Base-by-base conservation (phyloP, 768 basidiomycete genomes). In the Kwoniella dejecticola region DNA sequence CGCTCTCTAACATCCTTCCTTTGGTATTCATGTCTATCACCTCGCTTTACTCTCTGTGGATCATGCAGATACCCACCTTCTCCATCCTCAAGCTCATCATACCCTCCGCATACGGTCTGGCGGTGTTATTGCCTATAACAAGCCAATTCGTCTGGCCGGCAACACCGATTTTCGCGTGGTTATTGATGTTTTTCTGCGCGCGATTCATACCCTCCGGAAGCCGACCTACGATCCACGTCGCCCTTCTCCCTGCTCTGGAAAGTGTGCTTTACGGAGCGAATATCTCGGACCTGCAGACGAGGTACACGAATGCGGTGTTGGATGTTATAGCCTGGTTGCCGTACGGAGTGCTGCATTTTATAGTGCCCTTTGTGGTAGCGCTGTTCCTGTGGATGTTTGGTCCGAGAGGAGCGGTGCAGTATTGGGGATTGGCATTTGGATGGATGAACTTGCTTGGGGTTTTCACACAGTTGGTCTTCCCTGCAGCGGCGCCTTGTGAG, bases 251-350 rank as follows among this genome's bases (percentile, higher is more conserved):
- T 0, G 95, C 95, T 0, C 85, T 97, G 54, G 96, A 99, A 76
- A 86, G 89, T 19, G 91, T 96, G 27, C 83, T 98, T 3, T 98
- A 96, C 77, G 96, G 96, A 1, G 95, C 94, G 57, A 98, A 98
- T 80, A 92, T 98, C 59, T 95, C 91, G 33, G 94, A 98, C 80
- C 88, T 97, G 77, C 87, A 98, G 62, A 97, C 95, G 23, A 85
- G 92, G 17, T 94, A 87, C 80, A 98, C 95, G 10, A 91, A 95
- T 74, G 90, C 93, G 15, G 68, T 91, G 42, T 86, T 99, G 63
- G 95, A 98, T 77, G 85, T 98, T 71, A 72, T 96, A 42, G 94
- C 95, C 0, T 98, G 95, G 96, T 75, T 98, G 0, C 94, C 96
- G 0, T 99, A 99, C 71, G 96, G 96, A n/a, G 85, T 98, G 47